phyloP scores from a whole-genome alignment of 176 grass and related monocot genomes.

The Triticum aestivum region IWGSC_CS_RefSeq_v2.1 NC_057813.1:376573053-376573552 shows the following conservation, averaged over 20 bases:
- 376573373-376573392: neutral
- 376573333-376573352: neutral
- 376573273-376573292: neutral
- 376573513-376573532: neutral
- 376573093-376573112: neutral
- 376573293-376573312: neutral
- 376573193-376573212: slow-evolving; percentile 73
- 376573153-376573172: slow-evolving; percentile 89
- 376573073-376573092: neutral
- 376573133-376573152: slow-evolving; percentile 86
- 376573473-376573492: neutral
- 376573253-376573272: neutral
- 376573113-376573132: slow-evolving; percentile 37
- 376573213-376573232: slow-evolving; percentile 32
- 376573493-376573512: neutral
- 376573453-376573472: neutral
- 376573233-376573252: neutral
- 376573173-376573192: slow-evolving; percentile 77
- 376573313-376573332: neutral
- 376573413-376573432: neutral
- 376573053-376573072: neutral
- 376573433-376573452: neutral
- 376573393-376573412: neutral
- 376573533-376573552: neutral
- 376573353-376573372: neutral